A percentile compares a stretch with the other conserved stretches of the same genome.
phyloP scores from a whole-genome alignment of 2,329 filamentous ascomycete genomes.

The Botrytis pseudocinerea region DNA sequence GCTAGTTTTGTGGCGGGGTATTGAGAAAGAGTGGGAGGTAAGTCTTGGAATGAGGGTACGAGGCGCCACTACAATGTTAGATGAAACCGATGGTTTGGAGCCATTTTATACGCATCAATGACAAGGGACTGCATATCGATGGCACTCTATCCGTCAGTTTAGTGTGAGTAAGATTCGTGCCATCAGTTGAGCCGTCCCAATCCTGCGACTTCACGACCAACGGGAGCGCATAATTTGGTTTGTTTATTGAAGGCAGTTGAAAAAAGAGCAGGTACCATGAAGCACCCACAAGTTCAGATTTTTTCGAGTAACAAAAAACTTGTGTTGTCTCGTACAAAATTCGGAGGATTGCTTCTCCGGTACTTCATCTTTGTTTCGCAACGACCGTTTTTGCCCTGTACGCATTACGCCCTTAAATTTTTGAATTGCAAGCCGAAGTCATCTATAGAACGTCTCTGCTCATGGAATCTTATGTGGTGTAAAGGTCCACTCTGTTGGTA shows the following conservation, averaged over 20 bases:
- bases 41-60: background rate
- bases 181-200: background rate
- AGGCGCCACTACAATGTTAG: background rate
- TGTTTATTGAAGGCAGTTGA: background rate
- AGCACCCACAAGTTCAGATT: slow-evolving; percentile 10
- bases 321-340: background rate
- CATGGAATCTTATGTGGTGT: background rate
- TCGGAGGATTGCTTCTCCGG: background rate
- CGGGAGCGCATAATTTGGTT: background rate
- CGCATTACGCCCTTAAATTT: background rate
- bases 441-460: background rate
- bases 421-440: background rate
- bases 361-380: background rate
- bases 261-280: background rate
- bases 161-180: background rate
- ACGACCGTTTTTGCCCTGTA: background rate
- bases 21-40: slow-evolving; percentile 7
- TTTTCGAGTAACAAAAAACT: background rate
- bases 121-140: background rate
- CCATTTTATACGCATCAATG: background rate
- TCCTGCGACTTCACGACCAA: background rate
- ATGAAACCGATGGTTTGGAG: background rate
- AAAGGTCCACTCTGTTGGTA: slow-evolving; percentile 7
- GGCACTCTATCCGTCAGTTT: background rate
- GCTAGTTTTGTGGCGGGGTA: slow-evolving; percentile 1